phyloP scores from a whole-genome alignment of 345 rosid genomes.

The Salix exigua region DNA sequence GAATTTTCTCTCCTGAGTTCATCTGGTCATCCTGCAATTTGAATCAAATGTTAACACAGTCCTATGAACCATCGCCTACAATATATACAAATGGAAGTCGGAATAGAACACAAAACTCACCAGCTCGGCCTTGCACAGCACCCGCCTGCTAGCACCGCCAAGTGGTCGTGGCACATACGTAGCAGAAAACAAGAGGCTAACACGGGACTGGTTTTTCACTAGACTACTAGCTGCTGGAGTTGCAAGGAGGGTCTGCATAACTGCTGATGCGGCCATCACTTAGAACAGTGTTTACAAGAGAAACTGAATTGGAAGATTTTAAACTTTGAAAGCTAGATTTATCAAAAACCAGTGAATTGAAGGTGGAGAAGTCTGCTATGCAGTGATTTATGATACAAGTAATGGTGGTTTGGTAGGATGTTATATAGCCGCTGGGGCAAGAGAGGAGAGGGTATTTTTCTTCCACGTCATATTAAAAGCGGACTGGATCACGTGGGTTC shows the following conservation, averaged over 20 bases:
- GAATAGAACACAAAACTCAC: not conserved
- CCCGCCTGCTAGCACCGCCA: constrained; percentile 24
- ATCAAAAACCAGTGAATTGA: no score
- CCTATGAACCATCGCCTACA: not conserved
- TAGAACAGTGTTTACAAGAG: no score
- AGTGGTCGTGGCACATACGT: constrained; percentile 14
- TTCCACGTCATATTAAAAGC: constrained; percentile 30
- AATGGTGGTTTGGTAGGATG: no score
- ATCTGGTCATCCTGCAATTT: not conserved
- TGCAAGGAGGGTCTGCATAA: constrained; percentile 42
- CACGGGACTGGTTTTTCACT: not conserved
- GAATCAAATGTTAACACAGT: no score
- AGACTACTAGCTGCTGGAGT: constrained; percentile 26
- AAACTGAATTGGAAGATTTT: no score
- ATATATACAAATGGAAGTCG: not conserved
- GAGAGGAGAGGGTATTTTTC: constrained; percentile 23
- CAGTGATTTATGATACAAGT: no score
- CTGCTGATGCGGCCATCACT: constrained; percentile 38
- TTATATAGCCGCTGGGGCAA: not conserved
- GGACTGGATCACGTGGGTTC: constrained; percentile 24
- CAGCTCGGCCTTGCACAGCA: constrained; percentile 50
- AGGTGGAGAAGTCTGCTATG: no score
- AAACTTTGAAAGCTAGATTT: no score
- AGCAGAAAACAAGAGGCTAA: constrained; percentile 19
- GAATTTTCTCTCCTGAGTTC: not conserved